These are phyloP conservation scores for Russula sp. DNA, from an alignment of 768 basidiomycete species.

Conservation along the genomic window DNA sequence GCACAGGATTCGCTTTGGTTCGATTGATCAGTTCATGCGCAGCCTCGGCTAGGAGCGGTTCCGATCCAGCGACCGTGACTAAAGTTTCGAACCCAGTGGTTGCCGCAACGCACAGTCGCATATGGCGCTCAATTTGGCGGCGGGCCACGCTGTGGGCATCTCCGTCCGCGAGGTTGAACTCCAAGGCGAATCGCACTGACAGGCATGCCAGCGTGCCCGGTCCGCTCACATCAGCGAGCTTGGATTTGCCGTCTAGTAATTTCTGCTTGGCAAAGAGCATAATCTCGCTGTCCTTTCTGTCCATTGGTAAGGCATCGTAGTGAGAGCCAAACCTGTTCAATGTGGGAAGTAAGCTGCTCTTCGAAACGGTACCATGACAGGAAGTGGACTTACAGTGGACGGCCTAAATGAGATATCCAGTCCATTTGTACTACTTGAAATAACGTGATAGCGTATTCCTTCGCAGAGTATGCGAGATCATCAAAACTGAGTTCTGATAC, in stretches of 20 bases:
- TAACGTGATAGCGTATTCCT: not conserved
- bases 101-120: not conserved
- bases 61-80: not conserved
- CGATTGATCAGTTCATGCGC: not conserved
- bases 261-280: not conserved
- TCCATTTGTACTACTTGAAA: not conserved
- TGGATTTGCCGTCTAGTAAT: not conserved
- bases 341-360: not conserved
- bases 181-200: not conserved
- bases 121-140: not conserved
- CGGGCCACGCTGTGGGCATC: not conserved
- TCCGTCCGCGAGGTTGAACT: not conserved
- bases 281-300: not conserved
- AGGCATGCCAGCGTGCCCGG: not conserved
- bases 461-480: not conserved
- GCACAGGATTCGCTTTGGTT: not conserved
- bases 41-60: not conserved
- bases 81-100: not conserved
- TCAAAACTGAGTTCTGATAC: not conserved
- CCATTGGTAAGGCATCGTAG: not conserved
- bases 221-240: not conserved
- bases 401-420: slow-evolving; percentile 3
- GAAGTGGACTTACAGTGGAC: not conserved
- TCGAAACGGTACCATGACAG: not conserved
- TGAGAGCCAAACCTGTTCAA: not conserved